Conservation (phyloP, 495 filamentous ascomycete genomes). For the Penicillium parvum region DNA sequence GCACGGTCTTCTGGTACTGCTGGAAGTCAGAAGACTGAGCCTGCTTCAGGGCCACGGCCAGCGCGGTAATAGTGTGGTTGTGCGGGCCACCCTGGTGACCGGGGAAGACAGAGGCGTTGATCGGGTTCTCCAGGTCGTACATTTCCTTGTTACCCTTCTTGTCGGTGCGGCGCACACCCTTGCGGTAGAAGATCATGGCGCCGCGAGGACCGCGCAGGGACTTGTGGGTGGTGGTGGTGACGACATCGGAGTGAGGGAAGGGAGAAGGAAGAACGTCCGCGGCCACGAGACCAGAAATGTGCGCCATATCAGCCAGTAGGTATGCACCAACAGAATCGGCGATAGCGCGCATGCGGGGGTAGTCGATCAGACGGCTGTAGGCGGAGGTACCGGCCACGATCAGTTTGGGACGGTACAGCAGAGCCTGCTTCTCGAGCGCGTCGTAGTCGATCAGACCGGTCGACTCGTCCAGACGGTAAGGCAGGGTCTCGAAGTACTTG, state of each 20-base stretch:
- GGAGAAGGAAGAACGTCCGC: slow-evolving; percentile 85
- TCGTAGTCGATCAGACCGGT: slow-evolving; percentile 95
- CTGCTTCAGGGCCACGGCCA: slow-evolving; percentile 90
- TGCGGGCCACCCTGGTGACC: slow-evolving; percentile 97
- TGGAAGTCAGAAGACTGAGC: slow-evolving; percentile 85
- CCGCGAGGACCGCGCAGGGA: slow-evolving; percentile 90
- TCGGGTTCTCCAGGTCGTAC: slow-evolving; percentile 90
- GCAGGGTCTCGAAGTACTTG: slow-evolving; percentile 97
- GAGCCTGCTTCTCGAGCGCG: slow-evolving; percentile 76
- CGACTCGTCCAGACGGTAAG: slow-evolving; percentile 83
- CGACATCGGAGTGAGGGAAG: slow-evolving; percentile 86
- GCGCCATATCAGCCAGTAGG: slow-evolving; percentile 93
- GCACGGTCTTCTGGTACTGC: slow-evolving; percentile 80
- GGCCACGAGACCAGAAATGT: slow-evolving; percentile 91
- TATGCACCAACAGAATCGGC: slow-evolving; percentile 89
- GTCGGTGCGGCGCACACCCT: slow-evolving; percentile 78
- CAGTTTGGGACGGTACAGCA: slow-evolving; percentile 87
- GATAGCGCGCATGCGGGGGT: slow-evolving; percentile 79
- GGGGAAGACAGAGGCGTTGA: slow-evolving; percentile 97
- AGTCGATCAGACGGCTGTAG: slow-evolving; percentile 93
- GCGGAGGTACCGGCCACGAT: slow-evolving; percentile 93
- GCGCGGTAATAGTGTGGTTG: slow-evolving; percentile 97
- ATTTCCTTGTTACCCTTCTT: slow-evolving; percentile 80
- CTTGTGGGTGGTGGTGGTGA: slow-evolving; percentile 99
- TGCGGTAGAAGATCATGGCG: slow-evolving; percentile 97